Percentiles rank a stretch among this genome's conserved stretches.
Evolutionary conservation across 1,139 yeast genomes (phyloP).

Genomic region (Candida gigantensis): DNA sequence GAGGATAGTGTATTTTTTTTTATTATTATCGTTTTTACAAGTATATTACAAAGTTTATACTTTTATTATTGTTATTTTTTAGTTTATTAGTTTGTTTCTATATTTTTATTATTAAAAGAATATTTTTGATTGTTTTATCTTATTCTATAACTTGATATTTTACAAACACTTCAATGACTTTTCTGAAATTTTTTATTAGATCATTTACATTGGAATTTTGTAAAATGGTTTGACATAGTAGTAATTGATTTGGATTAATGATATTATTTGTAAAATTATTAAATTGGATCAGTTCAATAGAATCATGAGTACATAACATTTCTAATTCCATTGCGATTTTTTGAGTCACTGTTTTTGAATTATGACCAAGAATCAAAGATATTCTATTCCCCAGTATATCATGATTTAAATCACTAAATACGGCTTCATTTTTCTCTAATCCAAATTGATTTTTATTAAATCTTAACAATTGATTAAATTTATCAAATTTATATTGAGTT

Average conservation of each 20-base stretch:
- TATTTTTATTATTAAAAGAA: slow-evolving; percentile 3
- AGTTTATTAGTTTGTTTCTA: slow-evolving; percentile 8
- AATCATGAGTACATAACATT: slow-evolving; percentile 21
- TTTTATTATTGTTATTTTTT: slow-evolving; percentile 6
- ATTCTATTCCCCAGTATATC: slow-evolving; percentile 31
- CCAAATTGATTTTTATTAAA: slow-evolving; percentile 17
- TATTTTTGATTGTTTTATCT: slow-evolving; percentile 2
- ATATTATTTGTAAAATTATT: slow-evolving; percentile 5
- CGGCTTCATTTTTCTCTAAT: slow-evolving; percentile 6
- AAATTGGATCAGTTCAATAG: slow-evolving; percentile 18
- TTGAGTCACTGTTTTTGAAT: neutral
- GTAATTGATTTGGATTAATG: slow-evolving; percentile 8
- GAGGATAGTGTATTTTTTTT: neutral
- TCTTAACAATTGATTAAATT: slow-evolving; percentile 21
- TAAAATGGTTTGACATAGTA: slow-evolving; percentile 19
- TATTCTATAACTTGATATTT: slow-evolving; percentile 14
- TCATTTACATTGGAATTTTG: slow-evolving; percentile 19
- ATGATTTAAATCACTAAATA: slow-evolving; percentile 19
- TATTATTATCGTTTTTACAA: neutral
- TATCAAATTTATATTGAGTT: slow-evolving; percentile 36
- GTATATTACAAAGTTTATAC: neutral
- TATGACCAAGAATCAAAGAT: neutral
- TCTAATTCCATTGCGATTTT: slow-evolving; percentile 16
- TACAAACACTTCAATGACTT: slow-evolving; percentile 15
- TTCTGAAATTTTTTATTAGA: slow-evolving; percentile 20